phyloP scores from a whole-genome alignment of 2,329 filamentous ascomycete genomes.

The Pestalotiopsis sp. region DNA sequence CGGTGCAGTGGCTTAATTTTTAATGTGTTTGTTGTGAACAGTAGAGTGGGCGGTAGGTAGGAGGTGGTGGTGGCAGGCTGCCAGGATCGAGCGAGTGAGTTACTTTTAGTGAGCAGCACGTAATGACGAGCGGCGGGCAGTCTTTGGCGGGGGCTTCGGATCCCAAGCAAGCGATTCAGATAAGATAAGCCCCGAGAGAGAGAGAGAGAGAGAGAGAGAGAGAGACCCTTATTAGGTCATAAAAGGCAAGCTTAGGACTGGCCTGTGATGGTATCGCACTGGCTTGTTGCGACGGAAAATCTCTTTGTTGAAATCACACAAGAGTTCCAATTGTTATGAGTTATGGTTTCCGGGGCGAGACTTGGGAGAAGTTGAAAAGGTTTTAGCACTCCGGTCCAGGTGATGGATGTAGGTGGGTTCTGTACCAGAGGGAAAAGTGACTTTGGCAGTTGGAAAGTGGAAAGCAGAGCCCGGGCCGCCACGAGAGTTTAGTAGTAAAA shows the following conservation, averaged over 20 bases:
- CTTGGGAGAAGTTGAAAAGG: background rate
- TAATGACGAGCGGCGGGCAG: background rate
- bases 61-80: background rate
- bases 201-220: background rate
- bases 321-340: background rate
- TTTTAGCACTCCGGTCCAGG: background rate
- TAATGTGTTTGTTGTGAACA: background rate
- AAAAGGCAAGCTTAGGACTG: background rate
- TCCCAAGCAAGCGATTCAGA: background rate
- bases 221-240: background rate
- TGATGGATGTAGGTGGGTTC: background rate
- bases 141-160: background rate
- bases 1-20: background rate
- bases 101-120: background rate
- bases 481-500: constrained; percentile 1
- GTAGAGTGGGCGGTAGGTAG: background rate
- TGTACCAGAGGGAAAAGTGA: background rate
- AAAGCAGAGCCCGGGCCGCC: background rate
- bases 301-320: background rate
- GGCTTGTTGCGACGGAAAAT: background rate
- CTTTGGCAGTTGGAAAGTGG: background rate
- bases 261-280: background rate
- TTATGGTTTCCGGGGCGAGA: background rate
- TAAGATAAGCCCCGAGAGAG: constrained; percentile 2
- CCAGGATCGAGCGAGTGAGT: constrained; percentile 3